Conservation (phyloP, 1,139 yeast genomes). For the Pichia sp. region DNA sequence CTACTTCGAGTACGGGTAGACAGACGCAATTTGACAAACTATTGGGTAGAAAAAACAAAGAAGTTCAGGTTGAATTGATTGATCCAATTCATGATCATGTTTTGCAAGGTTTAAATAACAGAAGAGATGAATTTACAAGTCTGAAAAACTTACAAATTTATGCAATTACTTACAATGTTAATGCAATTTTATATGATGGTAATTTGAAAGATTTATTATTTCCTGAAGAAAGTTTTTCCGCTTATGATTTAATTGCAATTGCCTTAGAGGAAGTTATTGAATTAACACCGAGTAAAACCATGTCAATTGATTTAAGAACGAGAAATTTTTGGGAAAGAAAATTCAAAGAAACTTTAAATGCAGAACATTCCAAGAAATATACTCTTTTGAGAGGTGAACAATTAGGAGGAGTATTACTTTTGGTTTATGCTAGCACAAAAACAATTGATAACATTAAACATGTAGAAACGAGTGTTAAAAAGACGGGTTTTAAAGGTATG, state of each 20-base stretch:
- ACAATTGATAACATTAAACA: conserved; percentile 61
- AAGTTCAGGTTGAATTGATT: conserved; percentile 43
- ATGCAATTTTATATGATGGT: conserved; percentile 51
- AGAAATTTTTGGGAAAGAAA: conserved; percentile 75
- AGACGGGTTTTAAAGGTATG: conserved; percentile 91
- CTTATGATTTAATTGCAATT: conserved; percentile 62
- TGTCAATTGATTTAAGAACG: conserved; percentile 70
- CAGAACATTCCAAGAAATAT: conserved; percentile 27
- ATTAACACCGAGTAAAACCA: conserved; percentile 82
- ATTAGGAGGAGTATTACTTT: conserved; percentile 82
- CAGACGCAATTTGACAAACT: conserved; percentile 42
- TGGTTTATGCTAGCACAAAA: conserved; percentile 56
- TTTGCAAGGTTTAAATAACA: conserved; percentile 45
- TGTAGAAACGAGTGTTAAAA: conserved; percentile 71
- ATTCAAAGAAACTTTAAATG: conserved; percentile 52
- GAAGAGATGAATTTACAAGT: conserved; percentile 44
- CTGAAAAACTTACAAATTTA: conserved; percentile 47
- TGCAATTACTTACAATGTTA: conserved; percentile 67
- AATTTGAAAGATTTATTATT: conserved; percentile 54
- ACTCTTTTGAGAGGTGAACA: conserved; percentile 78
- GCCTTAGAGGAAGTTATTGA: conserved; percentile 94
- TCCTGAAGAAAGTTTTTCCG: conserved; percentile 33
- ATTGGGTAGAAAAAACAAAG: conserved; percentile 45
- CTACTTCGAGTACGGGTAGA: conserved; percentile 14
- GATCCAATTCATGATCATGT: conserved; percentile 73